phyloP scores from a whole-genome alignment of 176 grass and related monocot genomes.

The Oryza officinalis region DNA sequence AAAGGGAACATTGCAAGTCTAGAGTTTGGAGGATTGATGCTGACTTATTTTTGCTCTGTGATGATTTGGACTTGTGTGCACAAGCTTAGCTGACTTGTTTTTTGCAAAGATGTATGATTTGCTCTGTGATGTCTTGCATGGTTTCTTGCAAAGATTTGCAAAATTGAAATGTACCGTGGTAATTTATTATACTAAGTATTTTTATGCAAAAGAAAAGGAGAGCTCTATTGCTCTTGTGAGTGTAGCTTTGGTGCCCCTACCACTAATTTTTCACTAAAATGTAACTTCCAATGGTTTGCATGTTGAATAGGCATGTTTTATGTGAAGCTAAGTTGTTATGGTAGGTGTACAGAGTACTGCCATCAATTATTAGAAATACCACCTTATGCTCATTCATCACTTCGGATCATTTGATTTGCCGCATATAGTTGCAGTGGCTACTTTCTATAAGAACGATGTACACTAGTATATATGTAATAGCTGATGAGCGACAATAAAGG shows the following conservation, averaged over 20 bases:
- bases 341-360: background rate
- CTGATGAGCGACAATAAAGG: no score
- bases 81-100: background rate
- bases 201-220: background rate
- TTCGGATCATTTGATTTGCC: background rate
- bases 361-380: conserved; percentile 4
- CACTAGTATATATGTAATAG: no score
- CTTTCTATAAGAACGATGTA: background rate
- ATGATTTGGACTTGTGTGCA: no score
- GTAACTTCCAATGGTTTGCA: background rate
- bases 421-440: background rate
- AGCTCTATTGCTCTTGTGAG: background rate
- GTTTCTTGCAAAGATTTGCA: background rate
- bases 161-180: background rate
- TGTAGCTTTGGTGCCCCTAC: no score
- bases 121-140: background rate
- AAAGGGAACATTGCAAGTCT: background rate
- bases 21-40: no score
- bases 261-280: conserved; percentile 4
- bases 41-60: background rate
- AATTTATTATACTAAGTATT: background rate
- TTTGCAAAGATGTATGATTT: conserved; percentile 5
- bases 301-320: background rate
- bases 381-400: background rate
- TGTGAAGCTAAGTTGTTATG: background rate